phyloP scores from a whole-genome alignment of 2,329 filamentous ascomycete genomes.

The Monosporascus sp. region DNA sequence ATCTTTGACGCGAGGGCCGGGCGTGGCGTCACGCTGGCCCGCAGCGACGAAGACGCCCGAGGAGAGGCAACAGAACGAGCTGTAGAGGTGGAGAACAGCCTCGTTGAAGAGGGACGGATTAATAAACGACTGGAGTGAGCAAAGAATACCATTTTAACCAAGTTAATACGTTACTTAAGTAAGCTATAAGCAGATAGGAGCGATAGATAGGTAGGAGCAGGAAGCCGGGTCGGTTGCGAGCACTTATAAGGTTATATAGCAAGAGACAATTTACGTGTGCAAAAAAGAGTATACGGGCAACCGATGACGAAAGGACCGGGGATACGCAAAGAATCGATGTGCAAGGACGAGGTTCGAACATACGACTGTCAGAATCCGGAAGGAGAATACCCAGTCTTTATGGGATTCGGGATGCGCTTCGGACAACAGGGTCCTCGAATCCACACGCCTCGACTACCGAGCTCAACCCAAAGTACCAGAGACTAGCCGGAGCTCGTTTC shows the following conservation, averaged over 20 bases:
- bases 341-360: not conserved
- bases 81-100: conserved; percentile 21
- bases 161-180: not conserved
- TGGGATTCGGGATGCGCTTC: not conserved
- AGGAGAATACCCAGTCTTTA: not conserved
- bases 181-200: not conserved
- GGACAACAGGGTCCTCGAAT: not conserved
- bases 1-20: conserved; percentile 16
- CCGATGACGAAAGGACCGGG: no score
- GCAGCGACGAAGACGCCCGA: conserved; percentile 15
- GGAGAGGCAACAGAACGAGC: conserved; percentile 22
- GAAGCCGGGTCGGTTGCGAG: no score
- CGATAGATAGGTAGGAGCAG: not conserved
- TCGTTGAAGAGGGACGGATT: conserved; percentile 21
- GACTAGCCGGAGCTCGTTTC: not conserved
- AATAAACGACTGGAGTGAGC: conserved; percentile 51
- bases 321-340: not conserved
- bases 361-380: not conserved
- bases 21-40: conserved; percentile 21
- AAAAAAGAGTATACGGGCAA: no score
- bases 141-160: conserved; percentile 47
- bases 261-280: no score
- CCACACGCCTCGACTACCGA: not conserved
- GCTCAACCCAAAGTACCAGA: not conserved
- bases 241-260: no score